phyloP scores from a whole-genome alignment of 345 rosid species.

The Eucalyptus grandis region DNA sequence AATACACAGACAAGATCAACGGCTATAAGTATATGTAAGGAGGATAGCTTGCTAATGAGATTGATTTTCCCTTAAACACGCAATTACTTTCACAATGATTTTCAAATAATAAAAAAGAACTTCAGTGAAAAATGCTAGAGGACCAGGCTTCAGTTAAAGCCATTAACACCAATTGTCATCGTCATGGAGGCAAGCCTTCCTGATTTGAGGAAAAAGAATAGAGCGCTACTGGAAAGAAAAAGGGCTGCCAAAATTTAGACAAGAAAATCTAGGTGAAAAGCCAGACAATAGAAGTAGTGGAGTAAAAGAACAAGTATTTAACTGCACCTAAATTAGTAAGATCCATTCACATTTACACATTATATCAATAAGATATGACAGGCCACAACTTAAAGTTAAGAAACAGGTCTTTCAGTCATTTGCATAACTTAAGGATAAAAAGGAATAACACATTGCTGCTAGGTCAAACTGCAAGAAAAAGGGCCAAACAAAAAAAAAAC shows the following conservation, averaged over 20 bases:
- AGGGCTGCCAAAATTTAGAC: not conserved
- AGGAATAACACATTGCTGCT: not conserved
- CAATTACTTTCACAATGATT: not conserved
- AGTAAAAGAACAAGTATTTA: not conserved
- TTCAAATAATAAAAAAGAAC: not conserved
- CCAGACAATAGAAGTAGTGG: not conserved
- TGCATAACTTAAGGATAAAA: not conserved
- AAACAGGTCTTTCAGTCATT: not conserved
- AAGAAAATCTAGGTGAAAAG: not conserved
- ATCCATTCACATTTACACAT: not conserved
- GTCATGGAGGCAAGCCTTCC: not conserved
- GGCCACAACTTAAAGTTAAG: not conserved
- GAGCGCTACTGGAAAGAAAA: not conserved
- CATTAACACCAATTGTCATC: not conserved
- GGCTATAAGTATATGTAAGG: not conserved
- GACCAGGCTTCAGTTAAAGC: not conserved
- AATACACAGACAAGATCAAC: slow-evolving; percentile 13
- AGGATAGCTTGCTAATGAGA: not conserved
- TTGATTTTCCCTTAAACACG: not conserved
- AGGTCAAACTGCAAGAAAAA: not conserved
- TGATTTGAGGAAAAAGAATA: not conserved
- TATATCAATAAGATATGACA: not conserved
- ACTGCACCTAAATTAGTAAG: not conserved
- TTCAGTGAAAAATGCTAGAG: not conserved
- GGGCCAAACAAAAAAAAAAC: not conserved